phyloP scores from a whole-genome alignment of 441 rosid species.

The Erysimum cheiri region DNA sequence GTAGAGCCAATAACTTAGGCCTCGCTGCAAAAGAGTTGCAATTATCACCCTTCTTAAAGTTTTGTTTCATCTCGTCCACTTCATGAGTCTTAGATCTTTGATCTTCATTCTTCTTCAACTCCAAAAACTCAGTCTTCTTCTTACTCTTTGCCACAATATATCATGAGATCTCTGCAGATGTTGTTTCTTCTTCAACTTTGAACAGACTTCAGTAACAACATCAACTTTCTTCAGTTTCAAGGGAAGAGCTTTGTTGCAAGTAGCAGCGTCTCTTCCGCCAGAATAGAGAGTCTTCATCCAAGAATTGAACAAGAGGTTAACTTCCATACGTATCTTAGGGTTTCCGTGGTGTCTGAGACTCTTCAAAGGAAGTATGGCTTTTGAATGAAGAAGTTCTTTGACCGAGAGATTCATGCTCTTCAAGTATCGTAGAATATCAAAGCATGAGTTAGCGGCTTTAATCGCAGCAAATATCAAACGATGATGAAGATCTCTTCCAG shows the following conservation, averaged over 20 bases:
- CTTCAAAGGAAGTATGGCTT: background rate
- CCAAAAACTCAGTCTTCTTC: background rate
- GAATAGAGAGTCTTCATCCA: constrained; percentile 12
- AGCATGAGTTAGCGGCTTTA: constrained; percentile 8
- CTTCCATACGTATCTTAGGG: background rate
- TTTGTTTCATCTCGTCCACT: background rate
- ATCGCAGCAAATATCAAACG: constrained; percentile 56
- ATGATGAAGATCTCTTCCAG: constrained; percentile 49
- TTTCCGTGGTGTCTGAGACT: background rate
- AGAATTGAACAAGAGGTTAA: background rate
- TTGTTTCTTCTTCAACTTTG: background rate
- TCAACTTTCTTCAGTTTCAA: background rate
- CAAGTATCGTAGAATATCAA: background rate
- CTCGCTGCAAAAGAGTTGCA: background rate
- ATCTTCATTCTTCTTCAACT: background rate
- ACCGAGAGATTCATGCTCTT: background rate
- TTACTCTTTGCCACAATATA: background rate
- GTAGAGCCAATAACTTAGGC: too few species aligned
- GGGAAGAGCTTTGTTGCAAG: background rate
- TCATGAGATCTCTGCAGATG: background rate
- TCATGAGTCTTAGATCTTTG: background rate
- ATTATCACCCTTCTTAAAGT: background rate
- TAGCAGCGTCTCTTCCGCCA: background rate
- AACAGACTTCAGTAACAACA: background rate
- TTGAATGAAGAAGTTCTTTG: background rate